Conservation (phyloP, 2,329 filamentous ascomycete genomes). For the Ophiostoma sp. region DNA sequence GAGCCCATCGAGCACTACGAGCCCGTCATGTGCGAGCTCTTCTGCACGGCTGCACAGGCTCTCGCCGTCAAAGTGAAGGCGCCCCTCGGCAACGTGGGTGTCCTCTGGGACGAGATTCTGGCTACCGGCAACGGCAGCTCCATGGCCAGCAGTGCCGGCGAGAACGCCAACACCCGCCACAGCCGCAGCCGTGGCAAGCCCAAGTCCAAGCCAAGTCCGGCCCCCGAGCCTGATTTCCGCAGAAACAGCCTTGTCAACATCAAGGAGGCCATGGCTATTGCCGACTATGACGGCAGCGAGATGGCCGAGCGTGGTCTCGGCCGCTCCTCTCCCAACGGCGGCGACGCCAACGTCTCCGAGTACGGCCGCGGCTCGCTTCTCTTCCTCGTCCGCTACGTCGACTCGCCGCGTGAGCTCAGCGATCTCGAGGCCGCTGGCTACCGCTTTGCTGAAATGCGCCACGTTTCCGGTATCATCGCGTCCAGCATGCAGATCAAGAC, state of each 20-base stretch:
- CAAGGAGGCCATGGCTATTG: slow-evolving; percentile 13
- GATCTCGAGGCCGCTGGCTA: slow-evolving; percentile 66
- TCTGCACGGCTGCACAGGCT: slow-evolving; percentile 72
- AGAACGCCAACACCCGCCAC: background rate
- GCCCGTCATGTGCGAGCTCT: slow-evolving; percentile 72
- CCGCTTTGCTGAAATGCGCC: slow-evolving; percentile 65
- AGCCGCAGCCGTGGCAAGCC: slow-evolving; percentile 9
- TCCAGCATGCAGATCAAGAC: slow-evolving; percentile 68
- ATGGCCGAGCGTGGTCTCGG: slow-evolving; percentile 38
- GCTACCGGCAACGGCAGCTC: slow-evolving; percentile 47
- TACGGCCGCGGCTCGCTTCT: slow-evolving; percentile 72
- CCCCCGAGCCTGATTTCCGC: slow-evolving; percentile 26
- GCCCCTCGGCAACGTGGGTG: slow-evolving; percentile 57
- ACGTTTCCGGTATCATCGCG: slow-evolving; percentile 64
- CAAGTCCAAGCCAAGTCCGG: slow-evolving; percentile 25
- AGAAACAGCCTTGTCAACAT: slow-evolving; percentile 21
- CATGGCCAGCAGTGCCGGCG: background rate
- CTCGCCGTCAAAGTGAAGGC: slow-evolving; percentile 63
- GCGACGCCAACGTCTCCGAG: slow-evolving; percentile 23
- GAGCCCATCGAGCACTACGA: slow-evolving; percentile 65
- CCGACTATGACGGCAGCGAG: slow-evolving; percentile 29
- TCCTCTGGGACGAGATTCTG: slow-evolving; percentile 70
- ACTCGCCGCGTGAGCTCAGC: slow-evolving; percentile 52
- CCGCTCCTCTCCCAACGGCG: background rate
- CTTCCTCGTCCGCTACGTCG: slow-evolving; percentile 65